Base-by-base conservation (phyloP, 164 flowering plant genomes). In the Litsea cubeba region DNA sequence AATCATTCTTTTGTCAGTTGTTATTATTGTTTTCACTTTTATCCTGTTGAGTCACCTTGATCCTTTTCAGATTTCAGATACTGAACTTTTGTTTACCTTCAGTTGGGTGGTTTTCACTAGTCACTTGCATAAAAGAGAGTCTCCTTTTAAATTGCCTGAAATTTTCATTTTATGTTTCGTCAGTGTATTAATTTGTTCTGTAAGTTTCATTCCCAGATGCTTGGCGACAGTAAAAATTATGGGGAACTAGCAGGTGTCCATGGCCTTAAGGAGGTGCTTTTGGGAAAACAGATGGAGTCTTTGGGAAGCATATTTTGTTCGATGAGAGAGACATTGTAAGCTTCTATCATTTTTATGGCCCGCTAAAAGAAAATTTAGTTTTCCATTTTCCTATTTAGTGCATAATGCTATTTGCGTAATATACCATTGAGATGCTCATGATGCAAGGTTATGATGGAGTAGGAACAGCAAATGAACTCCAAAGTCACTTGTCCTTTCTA, bases 261-360 rank as follows among this genome's bases (percentile, higher is more conserved):
- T 28, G 91, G 89, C 18, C 80, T 93, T 40, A 79, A 54, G 74
- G 84, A 86, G 57, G 90, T 83, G 1, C 76, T 93, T 8, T 23
- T 71, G 83, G 82, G 68, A 65, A 71, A 89, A 81, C 97, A 95
- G 82, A 81, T 91, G 91, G 88, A 86, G 17, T 85, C 94, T n/a
- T 80, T 95, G 75, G 83, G 87, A 68, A 74, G 26, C 24, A 82
- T 87, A 75, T 74, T 91, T 72, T 72, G 68, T 58, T 88, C 89
- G 0, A 85, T 91, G 84, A 85, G 82, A 22, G 83, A 79, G 22
- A 91, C 91, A 26, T 17, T 95, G 98, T 93, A 79, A 82, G 87
- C 60, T 46, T 54, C 60, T 22, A 25, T 15, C 20, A 40, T 54
- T 28, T 60, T 64, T 12, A 66, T 66, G 1, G 40, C 28, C 10